Percentiles rank a stretch among this genome's conserved stretches.
These are phyloP conservation scores for Penicillium sp. DNA, from an alignment of 2,329 filamentous ascomycete species.

Conservation along the genomic window DNA sequence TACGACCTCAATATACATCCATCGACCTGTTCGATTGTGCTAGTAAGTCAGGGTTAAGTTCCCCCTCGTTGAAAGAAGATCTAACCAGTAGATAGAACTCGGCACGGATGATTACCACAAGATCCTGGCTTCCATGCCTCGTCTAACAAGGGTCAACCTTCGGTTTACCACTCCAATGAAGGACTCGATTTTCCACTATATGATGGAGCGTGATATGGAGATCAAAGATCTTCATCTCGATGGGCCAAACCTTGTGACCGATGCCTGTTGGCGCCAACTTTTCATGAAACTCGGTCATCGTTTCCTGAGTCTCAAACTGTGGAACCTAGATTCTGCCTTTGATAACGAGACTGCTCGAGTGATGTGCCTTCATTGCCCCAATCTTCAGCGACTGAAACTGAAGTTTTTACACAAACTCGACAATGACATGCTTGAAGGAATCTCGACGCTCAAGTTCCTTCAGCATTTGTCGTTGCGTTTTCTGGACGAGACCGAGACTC, in stretches of 20 bases:
- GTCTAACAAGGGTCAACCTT: conserved; percentile 68
- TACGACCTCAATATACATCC: conserved; percentile 53
- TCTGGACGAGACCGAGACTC: conserved; percentile 53
- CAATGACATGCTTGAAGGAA: conserved; percentile 61
- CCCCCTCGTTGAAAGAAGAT: not conserved
- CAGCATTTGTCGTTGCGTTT: conserved; percentile 74
- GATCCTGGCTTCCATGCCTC: conserved; percentile 73
- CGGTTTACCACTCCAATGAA: conserved; percentile 91
- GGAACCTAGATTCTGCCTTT: conserved; percentile 80
- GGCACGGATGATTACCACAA: conserved; percentile 72
- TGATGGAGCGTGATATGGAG: conserved; percentile 66
- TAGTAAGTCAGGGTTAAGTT: conserved; percentile 38
- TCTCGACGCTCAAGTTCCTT: conserved; percentile 62
- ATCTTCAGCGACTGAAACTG: conserved; percentile 73
- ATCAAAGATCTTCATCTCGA: conserved; percentile 76
- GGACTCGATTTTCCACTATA: conserved; percentile 75
- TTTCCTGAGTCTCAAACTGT: conserved; percentile 70
- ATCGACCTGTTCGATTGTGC: conserved; percentile 62
- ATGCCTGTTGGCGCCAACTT: conserved; percentile 70
- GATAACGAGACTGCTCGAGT: conserved; percentile 64
- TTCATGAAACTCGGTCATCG: conserved; percentile 63
- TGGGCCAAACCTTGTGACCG: conserved; percentile 77
- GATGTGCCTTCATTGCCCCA: conserved; percentile 64
- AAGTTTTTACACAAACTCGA: conserved; percentile 74
- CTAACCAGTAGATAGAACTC: conserved; percentile 54